A percentile compares a stretch with the other conserved stretches of the same genome.
phyloP scores from a whole-genome alignment of 2,329 filamentous ascomycete genomes.

The Nannizziopsis barbatae region DNA sequence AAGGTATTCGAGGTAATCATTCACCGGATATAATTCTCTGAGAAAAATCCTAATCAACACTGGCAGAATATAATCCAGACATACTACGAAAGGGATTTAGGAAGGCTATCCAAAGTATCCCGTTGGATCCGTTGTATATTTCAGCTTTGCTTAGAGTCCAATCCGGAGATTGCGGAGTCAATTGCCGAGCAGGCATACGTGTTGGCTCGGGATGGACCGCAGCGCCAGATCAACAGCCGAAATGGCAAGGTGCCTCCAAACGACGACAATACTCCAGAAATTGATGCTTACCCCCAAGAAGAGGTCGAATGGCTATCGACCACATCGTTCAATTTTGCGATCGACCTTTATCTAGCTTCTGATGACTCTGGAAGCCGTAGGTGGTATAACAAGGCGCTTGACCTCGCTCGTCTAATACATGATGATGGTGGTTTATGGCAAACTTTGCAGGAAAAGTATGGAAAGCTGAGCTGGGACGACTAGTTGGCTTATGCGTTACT shows the following conservation, averaged over 20 bases:
- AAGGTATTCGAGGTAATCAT: conserved; percentile 35
- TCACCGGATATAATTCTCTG: not conserved
- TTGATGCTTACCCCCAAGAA: conserved; percentile 41
- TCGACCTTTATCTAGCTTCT: conserved; percentile 40
- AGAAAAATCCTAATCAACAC: not conserved
- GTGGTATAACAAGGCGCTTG: conserved; percentile 31
- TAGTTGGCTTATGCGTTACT: not conserved
- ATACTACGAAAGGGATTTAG: conserved; percentile 37
- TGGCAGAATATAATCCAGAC: conserved; percentile 59
- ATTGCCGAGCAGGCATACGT: conserved; percentile 27
- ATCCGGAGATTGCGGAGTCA: conserved; percentile 23
- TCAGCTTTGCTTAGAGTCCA: conserved; percentile 48
- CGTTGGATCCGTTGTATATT: conserved; percentile 73
- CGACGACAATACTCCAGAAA: conserved; percentile 12
- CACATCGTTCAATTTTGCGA: conserved; percentile 44
- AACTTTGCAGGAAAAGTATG: conserved; percentile 23
- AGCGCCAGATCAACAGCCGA: conserved; percentile 9
- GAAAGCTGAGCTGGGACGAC: conserved; percentile 19
- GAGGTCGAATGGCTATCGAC: conserved; percentile 50
- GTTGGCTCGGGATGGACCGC: conserved; percentile 17
- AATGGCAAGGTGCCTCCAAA: conserved; percentile 16
- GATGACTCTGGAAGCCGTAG: conserved; percentile 25
- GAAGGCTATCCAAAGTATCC: conserved; percentile 52
- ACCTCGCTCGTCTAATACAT: conserved; percentile 23
- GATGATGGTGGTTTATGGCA: conserved; percentile 20